phyloP scores from a whole-genome alignment of 176 grass and related monocot species.

The Melocanna baccifera region DNA sequence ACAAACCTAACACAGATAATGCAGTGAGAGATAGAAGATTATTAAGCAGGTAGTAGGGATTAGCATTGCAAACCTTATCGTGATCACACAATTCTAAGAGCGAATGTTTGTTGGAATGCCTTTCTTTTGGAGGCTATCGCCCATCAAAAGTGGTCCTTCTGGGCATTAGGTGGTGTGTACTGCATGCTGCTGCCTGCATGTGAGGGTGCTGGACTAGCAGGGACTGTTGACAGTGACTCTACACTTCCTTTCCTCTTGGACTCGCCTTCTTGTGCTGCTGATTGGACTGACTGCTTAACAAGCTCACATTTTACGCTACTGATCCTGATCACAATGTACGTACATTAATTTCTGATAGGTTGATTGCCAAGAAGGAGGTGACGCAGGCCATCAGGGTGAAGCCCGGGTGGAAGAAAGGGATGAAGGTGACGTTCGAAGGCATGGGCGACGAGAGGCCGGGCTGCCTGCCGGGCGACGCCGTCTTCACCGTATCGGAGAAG shows the following conservation, averaged over 20 bases:
- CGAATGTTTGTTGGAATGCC: slow-evolving; percentile 36
- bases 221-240: slow-evolving; percentile 32
- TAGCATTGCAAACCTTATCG: background rate
- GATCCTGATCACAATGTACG: background rate
- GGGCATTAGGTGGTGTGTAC: slow-evolving; percentile 35
- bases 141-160: slow-evolving; percentile 38
- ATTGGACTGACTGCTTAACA: slow-evolving; percentile 17
- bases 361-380: slow-evolving; percentile 63
- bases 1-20: background rate
- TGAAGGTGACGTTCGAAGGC: slow-evolving; percentile 55
- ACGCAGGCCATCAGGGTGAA: slow-evolving; percentile 57
- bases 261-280: background rate
- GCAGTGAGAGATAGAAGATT: background rate
- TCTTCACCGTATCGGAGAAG: slow-evolving; percentile 55
- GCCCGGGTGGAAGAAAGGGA: slow-evolving; percentile 76
- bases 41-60: background rate
- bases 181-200: slow-evolving; percentile 28
- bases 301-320: background rate
- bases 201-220: slow-evolving; percentile 34
- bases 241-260: slow-evolving; percentile 21
- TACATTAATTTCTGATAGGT: slow-evolving; percentile 17
- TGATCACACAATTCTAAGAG: background rate
- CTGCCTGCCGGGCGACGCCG: slow-evolving; percentile 61
- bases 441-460: slow-evolving; percentile 75
- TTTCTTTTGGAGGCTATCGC: slow-evolving; percentile 26